Conservation (phyloP, 495 filamentous ascomycete species). For the Chaetomium fimeti region DNA sequence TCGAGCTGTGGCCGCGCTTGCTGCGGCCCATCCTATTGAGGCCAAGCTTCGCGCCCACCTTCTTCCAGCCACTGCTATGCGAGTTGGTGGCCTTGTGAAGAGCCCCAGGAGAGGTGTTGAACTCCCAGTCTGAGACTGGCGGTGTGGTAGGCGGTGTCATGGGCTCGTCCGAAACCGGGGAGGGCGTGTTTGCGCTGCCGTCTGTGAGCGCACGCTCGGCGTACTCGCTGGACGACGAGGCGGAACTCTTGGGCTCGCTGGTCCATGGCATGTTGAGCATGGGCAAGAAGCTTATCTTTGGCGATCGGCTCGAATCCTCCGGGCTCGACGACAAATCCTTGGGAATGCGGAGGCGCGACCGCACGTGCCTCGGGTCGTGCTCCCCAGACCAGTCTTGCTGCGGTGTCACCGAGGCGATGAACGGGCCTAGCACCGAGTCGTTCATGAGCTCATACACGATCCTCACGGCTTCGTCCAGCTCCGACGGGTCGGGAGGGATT, state of each 20-base stretch:
- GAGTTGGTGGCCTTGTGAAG: slow-evolving; percentile 53
- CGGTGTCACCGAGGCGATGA: slow-evolving; percentile 61
- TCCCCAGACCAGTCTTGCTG: slow-evolving; percentile 37
- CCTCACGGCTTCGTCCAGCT: slow-evolving; percentile 81
- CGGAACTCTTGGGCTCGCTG: slow-evolving; percentile 40
- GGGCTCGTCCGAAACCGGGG: slow-evolving; percentile 57
- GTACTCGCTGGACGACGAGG: slow-evolving; percentile 39
- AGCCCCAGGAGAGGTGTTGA: slow-evolving; percentile 49
- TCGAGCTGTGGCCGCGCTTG: slow-evolving; percentile 42
- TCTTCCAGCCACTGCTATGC: slow-evolving; percentile 72
- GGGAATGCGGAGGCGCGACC: slow-evolving; percentile 41
- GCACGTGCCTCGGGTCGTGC: slow-evolving; percentile 40
- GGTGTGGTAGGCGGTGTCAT: slow-evolving; percentile 91
- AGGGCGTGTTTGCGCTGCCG: slow-evolving; percentile 53
- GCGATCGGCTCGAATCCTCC: slow-evolving; percentile 44
- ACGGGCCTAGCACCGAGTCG: slow-evolving; percentile 84
- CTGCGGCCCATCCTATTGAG: slow-evolving; percentile 59
- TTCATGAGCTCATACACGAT: slow-evolving; percentile 97
- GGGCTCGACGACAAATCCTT: slow-evolving; percentile 32
- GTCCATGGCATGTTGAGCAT: slow-evolving; percentile 44
- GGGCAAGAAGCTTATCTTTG: slow-evolving; percentile 46
- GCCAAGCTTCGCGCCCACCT: slow-evolving; percentile 75
- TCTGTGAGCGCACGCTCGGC: slow-evolving; percentile 46
- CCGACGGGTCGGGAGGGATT: slow-evolving; percentile 72
- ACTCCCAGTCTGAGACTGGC: slow-evolving; percentile 62